Percentiles rank a stretch among this genome's conserved stretches.
These are phyloP conservation scores for Psilocybe sp. DNA, from an alignment of 768 basidiomycete genomes.

Conservation along the genomic window DNA sequence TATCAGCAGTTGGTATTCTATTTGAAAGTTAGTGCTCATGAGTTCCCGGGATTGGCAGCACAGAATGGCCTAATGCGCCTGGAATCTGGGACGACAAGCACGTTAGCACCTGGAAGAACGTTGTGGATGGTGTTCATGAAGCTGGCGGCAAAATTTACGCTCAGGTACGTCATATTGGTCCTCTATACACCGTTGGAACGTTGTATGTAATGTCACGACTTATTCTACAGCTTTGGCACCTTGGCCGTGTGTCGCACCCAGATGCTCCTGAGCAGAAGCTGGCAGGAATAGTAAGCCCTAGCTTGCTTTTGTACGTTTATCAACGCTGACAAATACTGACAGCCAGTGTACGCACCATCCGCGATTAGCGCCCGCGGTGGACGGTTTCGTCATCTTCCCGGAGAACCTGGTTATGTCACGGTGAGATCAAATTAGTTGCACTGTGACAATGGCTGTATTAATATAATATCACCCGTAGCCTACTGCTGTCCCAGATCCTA, in stretches of 20 bases:
- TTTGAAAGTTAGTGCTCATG: neutral
- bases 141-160: constrained; percentile 34
- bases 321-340: neutral
- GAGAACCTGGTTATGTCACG: constrained; percentile 31
- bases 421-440: constrained; percentile 17
- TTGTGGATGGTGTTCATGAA: constrained; percentile 37
- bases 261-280: constrained; percentile 35
- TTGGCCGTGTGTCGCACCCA: constrained; percentile 34
- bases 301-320: neutral
- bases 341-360: constrained; percentile 43
- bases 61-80: constrained; percentile 35
- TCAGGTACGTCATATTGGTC: constrained; percentile 23
- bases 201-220: neutral
- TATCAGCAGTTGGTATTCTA: neutral
- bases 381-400: constrained; percentile 35
- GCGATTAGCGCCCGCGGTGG: constrained; percentile 38
- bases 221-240: neutral
- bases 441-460: neutral
- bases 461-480: constrained; percentile 20
- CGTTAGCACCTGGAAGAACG: constrained; percentile 33
- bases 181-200: constrained; percentile 7
- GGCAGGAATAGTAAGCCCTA: constrained; percentile 26
- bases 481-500: constrained; percentile 40
- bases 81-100: constrained; percentile 39
- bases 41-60: constrained; percentile 11